Evolutionary conservation across 345 rosid species (phyloP).

Genomic region (Citrus mangshanensis): DNA sequence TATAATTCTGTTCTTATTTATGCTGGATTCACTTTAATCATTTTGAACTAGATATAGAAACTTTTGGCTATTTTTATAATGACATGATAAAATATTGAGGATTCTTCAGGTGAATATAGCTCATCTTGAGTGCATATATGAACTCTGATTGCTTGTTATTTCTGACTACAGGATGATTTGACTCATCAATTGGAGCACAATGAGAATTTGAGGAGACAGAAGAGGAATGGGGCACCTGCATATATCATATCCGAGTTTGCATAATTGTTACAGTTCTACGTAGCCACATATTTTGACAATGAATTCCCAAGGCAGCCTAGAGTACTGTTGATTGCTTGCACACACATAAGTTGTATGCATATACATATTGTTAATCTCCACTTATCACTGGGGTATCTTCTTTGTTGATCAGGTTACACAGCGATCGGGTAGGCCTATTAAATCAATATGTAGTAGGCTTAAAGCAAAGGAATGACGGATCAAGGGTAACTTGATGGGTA

Average conservation of each 20-base stretch:
- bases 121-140: neutral
- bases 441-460: slow-evolving; percentile 93
- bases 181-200: slow-evolving; percentile 96
- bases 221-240: slow-evolving; percentile 92
- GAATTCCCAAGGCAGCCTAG: slow-evolving; percentile 98
- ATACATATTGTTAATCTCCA: neutral
- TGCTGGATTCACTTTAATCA: neutral
- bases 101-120: neutral
- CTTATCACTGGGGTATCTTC: slow-evolving; percentile 12
- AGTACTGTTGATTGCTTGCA: slow-evolving; percentile 36
- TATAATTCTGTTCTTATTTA: neutral
- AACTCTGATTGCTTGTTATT: slow-evolving; percentile 23
- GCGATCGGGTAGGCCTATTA: slow-evolving; percentile 92
- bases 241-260: slow-evolving; percentile 93
- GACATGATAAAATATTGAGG: neutral
- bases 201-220: slow-evolving; percentile 81
- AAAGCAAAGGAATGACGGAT: slow-evolving; percentile 97
- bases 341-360: neutral
- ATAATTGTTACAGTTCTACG: slow-evolving; percentile 86
- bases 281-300: slow-evolving; percentile 93
- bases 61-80: neutral
- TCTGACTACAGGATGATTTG: slow-evolving; percentile 70
- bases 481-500: slow-evolving; percentile 95
- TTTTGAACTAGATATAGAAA: neutral
- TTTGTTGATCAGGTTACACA: slow-evolving; percentile 71